Base-by-base conservation (phyloP, 2,329 filamentous ascomycete species). In the Pseudopithomyces maydicus region DNA sequence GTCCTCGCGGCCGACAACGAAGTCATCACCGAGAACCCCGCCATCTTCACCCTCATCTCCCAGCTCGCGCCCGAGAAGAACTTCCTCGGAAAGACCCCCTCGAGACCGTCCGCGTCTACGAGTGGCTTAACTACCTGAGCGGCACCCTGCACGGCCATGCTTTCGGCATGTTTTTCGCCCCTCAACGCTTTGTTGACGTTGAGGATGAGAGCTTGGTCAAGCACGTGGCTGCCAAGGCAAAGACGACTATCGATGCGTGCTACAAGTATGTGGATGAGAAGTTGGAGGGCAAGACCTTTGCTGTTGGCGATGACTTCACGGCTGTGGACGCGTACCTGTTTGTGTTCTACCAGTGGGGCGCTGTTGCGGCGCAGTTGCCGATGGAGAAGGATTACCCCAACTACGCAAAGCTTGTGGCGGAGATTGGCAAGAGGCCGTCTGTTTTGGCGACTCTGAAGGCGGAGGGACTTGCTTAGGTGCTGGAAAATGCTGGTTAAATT, bases 321-420 rank as follows among this genome's bases (percentile, higher is more conserved):
- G 57, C 55, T 26, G 63, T 56, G 4, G 65, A 68, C 59, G 64
- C 59, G 19, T 68, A 65, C 59, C 23, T 68, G 39, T 55, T 62
- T n/a, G 58, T 67, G 4, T 66, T 66, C 29, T 69, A 59, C 49
- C 45, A 61, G 6, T 69, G 65, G 67, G 66, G 63, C 1, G 61
- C 55, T 32, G 12, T 29, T 14, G 2, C 44, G 6, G 49, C 46
- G 4, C 53, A 52, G 26, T 52, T 68, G 15, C 48, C 33, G 6
- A 66, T 68, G 64, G 44, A 46, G 38, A 42, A 59, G 36, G 54
- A 53, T 0, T 69, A 58, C 44, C 64, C 62, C 10, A 62, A 52
- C 17, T 67, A 65, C 55, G 32, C 61, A 17, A 50, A 43, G 33
- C 35, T 65, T 36, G 56, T 56, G 15, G 41, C 53, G 38, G 38